These are phyloP conservation scores for Macroventuria anomochaeta DNA, from an alignment of 2,329 filamentous ascomycete genomes.

Conservation along the genomic window DNA sequence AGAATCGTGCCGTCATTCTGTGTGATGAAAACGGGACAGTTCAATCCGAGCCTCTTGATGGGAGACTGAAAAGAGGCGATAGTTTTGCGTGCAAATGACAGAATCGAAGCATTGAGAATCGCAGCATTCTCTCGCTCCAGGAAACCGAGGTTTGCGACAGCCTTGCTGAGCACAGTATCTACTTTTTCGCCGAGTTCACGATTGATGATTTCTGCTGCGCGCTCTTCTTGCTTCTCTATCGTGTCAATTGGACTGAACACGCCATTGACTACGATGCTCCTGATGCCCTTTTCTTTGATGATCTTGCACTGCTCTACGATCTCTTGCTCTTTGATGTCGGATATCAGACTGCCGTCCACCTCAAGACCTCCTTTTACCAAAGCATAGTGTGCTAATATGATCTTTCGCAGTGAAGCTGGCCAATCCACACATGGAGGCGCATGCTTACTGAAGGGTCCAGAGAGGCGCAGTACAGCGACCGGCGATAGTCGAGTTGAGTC, in stretches of 20 bases:
- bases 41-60: conserved; percentile 54
- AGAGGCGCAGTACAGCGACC: conserved; percentile 61
- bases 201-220: conserved; percentile 57
- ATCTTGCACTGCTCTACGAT: conserved; percentile 53
- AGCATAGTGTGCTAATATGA: conserved; percentile 56
- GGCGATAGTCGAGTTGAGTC: conserved; percentile 58
- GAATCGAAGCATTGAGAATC: conserved; percentile 58
- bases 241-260: conserved; percentile 66
- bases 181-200: conserved; percentile 53
- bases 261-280: conserved; percentile 61
- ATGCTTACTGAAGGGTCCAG: conserved; percentile 56
- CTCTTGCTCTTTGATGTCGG: conserved; percentile 53
- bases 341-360: conserved; percentile 57
- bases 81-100: conserved; percentile 55
- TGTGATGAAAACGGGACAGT: conserved; percentile 58
- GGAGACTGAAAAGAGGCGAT: conserved; percentile 55
- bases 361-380: conserved; percentile 58
- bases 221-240: conserved; percentile 59
- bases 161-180: conserved; percentile 60
- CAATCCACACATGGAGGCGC: conserved; percentile 60
- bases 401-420: conserved; percentile 52
- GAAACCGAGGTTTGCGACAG: conserved; percentile 60
- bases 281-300: conserved; percentile 54
- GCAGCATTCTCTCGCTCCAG: conserved; percentile 60
- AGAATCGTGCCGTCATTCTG: conserved; percentile 61